Conservation (phyloP, 305 asterid species). For the Ruellia speciosa region DNA sequence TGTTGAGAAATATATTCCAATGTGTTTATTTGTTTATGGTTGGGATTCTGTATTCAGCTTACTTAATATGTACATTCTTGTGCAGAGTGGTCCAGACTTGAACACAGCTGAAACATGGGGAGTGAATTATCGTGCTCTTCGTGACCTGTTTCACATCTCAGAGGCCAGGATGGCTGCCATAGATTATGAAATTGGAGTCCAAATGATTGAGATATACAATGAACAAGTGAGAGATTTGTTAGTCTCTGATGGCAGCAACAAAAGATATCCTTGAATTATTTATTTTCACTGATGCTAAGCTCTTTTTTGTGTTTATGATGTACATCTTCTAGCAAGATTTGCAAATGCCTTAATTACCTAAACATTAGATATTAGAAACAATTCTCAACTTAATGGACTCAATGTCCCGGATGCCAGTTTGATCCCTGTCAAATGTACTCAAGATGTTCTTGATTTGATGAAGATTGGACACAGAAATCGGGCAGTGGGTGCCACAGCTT, state of each 20-base stretch:
- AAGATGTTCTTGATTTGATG: slow-evolving; percentile 90
- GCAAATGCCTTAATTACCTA: slow-evolving; percentile 37
- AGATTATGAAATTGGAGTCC: slow-evolving; percentile 83
- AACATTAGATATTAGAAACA: slow-evolving; percentile 82
- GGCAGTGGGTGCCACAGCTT: slow-evolving; percentile 92
- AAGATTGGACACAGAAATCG: slow-evolving; percentile 70
- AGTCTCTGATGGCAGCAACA: slow-evolving; percentile 64
- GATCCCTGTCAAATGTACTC: slow-evolving; percentile 63
- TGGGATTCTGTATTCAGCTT: neutral
- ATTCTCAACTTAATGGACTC: slow-evolving; percentile 84
- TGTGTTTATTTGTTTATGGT: neutral
- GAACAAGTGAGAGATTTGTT: slow-evolving; percentile 95
- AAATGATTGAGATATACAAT: slow-evolving; percentile 88
- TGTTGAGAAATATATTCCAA: too few species aligned
- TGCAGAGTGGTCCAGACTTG: slow-evolving; percentile 90
- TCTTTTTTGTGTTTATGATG: neutral
- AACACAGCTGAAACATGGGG: slow-evolving; percentile 84
- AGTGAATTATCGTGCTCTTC: slow-evolving; percentile 76
- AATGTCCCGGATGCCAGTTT: slow-evolving; percentile 89
- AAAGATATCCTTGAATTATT: slow-evolving; percentile 65
- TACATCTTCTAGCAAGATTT: slow-evolving; percentile 7
- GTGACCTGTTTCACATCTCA: slow-evolving; percentile 63
- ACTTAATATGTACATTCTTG: slow-evolving; percentile 2
- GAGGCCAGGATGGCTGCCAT: slow-evolving; percentile 47
- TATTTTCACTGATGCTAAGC: slow-evolving; percentile 8